Conservation (phyloP, 306 rosid species). For the Trifolium subterraneum region DNA sequence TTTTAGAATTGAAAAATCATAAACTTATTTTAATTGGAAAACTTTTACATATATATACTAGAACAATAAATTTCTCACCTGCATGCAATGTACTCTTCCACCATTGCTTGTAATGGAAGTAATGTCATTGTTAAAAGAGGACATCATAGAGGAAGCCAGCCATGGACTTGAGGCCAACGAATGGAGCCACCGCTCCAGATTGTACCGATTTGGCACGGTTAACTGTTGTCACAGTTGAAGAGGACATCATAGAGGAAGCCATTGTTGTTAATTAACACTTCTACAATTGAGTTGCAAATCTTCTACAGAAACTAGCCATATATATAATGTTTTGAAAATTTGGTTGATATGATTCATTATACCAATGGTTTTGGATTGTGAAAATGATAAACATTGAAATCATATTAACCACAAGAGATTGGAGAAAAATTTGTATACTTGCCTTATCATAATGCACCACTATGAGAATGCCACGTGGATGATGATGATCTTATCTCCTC, state of each 20-base stretch:
- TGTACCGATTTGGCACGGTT: constrained; percentile 57
- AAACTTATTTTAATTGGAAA: too few species aligned
- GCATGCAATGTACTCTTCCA: constrained; percentile 73
- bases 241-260: constrained; percentile 62
- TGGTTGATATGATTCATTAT: not conserved
- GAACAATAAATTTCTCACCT: constrained; percentile 50
- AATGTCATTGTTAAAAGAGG: constrained; percentile 65
- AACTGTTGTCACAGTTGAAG: constrained; percentile 54
- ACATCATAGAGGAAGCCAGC: constrained; percentile 59
- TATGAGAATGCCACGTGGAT: constrained; percentile 54
- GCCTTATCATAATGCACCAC: constrained; percentile 52
- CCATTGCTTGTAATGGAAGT: constrained; percentile 72
- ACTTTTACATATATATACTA: too few species aligned
- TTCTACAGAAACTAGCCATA: constrained; percentile 18
- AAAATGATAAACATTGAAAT: constrained; percentile 32
- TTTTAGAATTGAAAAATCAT: too few species aligned
- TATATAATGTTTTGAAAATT: constrained; percentile 46
- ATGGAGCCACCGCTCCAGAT: constrained; percentile 66
- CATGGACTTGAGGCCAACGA: constrained; percentile 68
- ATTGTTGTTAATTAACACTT: constrained; percentile 43
- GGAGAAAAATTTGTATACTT: not conserved
- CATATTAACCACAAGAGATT: constrained; percentile 46
- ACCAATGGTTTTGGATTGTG: constrained; percentile 1
- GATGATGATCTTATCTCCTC: constrained; percentile 51
- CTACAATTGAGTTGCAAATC: constrained; percentile 11